phyloP scores from a whole-genome alignment of 2,329 filamentous ascomycete genomes.

The Fusarium lyarnte region DNA sequence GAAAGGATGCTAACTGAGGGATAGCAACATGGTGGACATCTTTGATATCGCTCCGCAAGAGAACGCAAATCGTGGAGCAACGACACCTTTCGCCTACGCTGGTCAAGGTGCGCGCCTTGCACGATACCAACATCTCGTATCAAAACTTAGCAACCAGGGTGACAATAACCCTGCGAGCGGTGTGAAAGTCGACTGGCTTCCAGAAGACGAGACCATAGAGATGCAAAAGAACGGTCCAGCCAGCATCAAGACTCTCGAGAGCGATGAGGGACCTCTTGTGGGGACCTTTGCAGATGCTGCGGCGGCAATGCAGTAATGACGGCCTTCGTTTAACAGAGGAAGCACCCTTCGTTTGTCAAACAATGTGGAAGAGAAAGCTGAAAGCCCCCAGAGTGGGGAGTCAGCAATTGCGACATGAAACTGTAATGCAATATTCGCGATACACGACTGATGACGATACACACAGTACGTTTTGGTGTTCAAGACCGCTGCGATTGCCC shows the following conservation, averaged over 20 bases:
- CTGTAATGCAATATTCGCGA: constrained; percentile 1
- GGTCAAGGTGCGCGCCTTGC: constrained; percentile 65
- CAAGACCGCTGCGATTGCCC: constrained; percentile 5
- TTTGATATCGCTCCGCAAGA: constrained; percentile 70
- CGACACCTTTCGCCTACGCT: constrained; percentile 58
- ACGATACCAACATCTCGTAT: constrained; percentile 70
- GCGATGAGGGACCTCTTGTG: constrained; percentile 57
- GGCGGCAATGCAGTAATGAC: constrained; percentile 56
- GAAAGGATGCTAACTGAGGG: constrained; percentile 16
- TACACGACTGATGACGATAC: constrained; percentile 4
- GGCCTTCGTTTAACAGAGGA: not conserved
- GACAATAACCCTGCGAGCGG: constrained; percentile 52
- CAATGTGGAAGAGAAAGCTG: not conserved
- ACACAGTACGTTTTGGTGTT: constrained; percentile 16
- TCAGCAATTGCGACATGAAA: constrained; percentile 11
- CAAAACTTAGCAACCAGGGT: constrained; percentile 63
- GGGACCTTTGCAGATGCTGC: constrained; percentile 70
- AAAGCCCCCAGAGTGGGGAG: not conserved
- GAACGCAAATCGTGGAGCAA: constrained; percentile 47
- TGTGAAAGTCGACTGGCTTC: constrained; percentile 65
- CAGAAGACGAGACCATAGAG: constrained; percentile 61
- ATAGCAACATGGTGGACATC: constrained; percentile 73
- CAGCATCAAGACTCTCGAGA: constrained; percentile 48
- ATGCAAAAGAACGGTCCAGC: constrained; percentile 51
- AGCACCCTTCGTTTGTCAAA: not conserved